A percentile compares a stretch with the other conserved stretches of the same genome.
Conservation (phyloP, 2,329 filamentous ascomycete genomes). For the Xylaria sp. region DNA sequence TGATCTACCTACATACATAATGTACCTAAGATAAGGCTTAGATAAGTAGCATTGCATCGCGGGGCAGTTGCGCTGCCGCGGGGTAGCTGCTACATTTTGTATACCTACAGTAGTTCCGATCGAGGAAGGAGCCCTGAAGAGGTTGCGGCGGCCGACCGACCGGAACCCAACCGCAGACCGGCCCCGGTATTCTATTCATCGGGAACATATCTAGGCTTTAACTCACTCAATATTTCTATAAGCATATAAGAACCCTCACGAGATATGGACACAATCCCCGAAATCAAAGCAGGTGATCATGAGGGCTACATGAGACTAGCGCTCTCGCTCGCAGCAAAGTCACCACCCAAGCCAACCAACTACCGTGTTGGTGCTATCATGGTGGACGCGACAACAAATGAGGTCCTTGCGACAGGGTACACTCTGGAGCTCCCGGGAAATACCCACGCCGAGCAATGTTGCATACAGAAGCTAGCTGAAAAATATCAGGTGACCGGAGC, state of each 20-base stretch:
- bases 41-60: background rate
- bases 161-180: background rate
- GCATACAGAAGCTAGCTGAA: conserved; percentile 77
- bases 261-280: conserved; percentile 23
- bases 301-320: conserved; percentile 72
- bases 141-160: background rate
- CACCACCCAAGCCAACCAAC: conserved; percentile 88
- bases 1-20: too few relatives aligned
- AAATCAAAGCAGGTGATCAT: conserved; percentile 56
- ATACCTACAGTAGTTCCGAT: background rate
- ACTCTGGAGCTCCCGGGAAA: conserved; percentile 92
- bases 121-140: background rate
- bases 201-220: too few relatives aligned
- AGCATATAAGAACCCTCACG: conserved; percentile 36
- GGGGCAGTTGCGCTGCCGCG: conserved; percentile 10
- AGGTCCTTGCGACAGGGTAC: conserved; percentile 82
- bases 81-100: background rate
- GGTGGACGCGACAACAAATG: conserved; percentile 66
- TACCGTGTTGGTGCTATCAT: conserved; percentile 96
- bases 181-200: too few relatives aligned
- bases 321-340: conserved; percentile 79
- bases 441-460: conserved; percentile 96
- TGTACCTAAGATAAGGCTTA: too few relatives aligned
- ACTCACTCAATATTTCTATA: background rate
- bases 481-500: conserved; percentile 63